Evolutionary conservation across 2,329 filamentous ascomycete species (phyloP), one percentile per base, ranked within the genome.

Genomic region (Colletotrichum sp.): DNA sequence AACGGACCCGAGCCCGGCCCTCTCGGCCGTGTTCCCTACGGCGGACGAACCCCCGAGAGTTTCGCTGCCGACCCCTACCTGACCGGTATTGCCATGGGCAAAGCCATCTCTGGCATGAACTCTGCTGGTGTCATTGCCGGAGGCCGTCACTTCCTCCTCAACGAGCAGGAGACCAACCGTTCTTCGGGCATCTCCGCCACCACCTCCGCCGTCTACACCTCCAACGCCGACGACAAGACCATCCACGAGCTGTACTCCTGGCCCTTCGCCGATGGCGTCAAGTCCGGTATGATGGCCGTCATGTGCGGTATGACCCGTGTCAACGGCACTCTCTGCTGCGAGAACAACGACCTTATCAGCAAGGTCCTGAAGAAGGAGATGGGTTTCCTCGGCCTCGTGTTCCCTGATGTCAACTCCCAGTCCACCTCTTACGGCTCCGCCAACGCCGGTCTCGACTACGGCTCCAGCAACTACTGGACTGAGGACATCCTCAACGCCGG

Each of bases 101-200:
- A 88, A 26, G 84, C 91, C 36, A 84, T 91, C 43, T 85, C 85
- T 43, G 90, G 90, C 18, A 91, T 92, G 72, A 89, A 92, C 82
- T 87, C 86, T 70, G 90, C 86, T n/a, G 90, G 90, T 12, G 86
- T 92, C 48, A 87, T 89, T 78, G 89, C 90, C 5, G 89, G 89
- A 2, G 85, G 91, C 77, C 92, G 92, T 84, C 90, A 92, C 81
- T 92, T 91, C 80, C 87, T 91, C 26, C 91, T 89, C 82, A 92
- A 92, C 78, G 90, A 92, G 79, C 90, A 92, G 78, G 90, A 92
- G 80, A 89, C 91, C 78, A 88, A 88, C 81, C 86, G 90, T n/a
- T 80, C 81, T 2, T 89, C 90, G 82, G 87, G 86, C 9, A 89
- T 91, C 0, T 86, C 91, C 77, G 86, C 86, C 70, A 88, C 90